These are phyloP conservation scores for Malassezia yamatoensis DNA, from an alignment of 1,284 basidiomycete species.

Conservation along the genomic window DNA sequence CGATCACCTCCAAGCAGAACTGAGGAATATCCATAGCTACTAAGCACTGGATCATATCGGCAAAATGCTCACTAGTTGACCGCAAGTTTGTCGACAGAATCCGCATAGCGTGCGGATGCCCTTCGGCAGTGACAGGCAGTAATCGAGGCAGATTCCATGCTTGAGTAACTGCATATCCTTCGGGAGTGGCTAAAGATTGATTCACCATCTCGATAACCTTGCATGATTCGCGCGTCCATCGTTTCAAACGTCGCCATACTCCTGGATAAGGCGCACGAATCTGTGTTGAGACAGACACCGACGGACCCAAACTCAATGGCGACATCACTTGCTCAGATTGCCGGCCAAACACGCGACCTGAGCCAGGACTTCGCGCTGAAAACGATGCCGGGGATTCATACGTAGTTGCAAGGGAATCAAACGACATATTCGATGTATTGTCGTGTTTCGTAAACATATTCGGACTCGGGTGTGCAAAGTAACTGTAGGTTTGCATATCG, in stretches of 20 bases:
- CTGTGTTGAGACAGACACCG: neutral
- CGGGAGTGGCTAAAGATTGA: constrained; percentile 25
- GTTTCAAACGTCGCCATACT: constrained; percentile 44
- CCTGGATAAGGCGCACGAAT: constrained; percentile 36
- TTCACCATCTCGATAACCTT: constrained; percentile 42
- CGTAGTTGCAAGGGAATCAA: constrained; percentile 44
- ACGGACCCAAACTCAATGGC: constrained; percentile 24
- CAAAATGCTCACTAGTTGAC: constrained; percentile 23
- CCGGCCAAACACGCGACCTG: neutral
- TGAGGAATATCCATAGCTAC: constrained; percentile 33
- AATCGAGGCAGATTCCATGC: constrained; percentile 21
- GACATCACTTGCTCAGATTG: constrained; percentile 14
- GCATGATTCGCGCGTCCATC: constrained; percentile 42
- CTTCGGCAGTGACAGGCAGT: constrained; percentile 12
- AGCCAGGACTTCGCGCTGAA: neutral
- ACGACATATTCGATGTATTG: constrained; percentile 38
- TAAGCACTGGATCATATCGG: constrained; percentile 28
- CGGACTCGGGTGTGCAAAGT: constrained; percentile 17
- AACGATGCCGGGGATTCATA: constrained; percentile 34
- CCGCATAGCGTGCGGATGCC: neutral
- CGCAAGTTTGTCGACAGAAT: neutral
- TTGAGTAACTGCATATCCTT: constrained; percentile 27
- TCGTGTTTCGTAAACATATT: constrained; percentile 14
- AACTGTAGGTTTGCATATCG: constrained; percentile 12
- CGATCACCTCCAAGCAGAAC: constrained; percentile 29